Base-by-base conservation (phyloP, 1,139 yeast genomes). In the Yamadazyma sp. region DNA sequence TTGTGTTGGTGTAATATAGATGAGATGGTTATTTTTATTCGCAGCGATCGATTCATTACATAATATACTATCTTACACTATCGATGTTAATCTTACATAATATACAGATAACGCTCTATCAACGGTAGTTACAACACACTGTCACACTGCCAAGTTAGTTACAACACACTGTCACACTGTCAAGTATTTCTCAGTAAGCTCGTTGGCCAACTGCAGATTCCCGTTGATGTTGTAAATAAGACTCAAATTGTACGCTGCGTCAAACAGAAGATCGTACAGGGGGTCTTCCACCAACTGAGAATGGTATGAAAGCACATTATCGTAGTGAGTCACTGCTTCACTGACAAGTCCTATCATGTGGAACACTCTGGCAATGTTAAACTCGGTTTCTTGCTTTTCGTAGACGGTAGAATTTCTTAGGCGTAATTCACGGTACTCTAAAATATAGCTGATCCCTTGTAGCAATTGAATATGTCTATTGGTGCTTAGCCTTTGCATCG, bases 401-500 rank as follows among this genome's bases (percentile, higher is more conserved):
- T 70, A 73, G 6, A 61, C 59, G 0, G 73, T 67, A 4, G 79
- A 76, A 34, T 57, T 53, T 9, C 46, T 46, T 37, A 73, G 60
- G 21, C 72, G 45, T 13, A 76, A 59, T 17, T 78, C 78, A 35
- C 74, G 70, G 51, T 92, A 92, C 50, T 87, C 94, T 53, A 78
- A 61, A 41, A 94, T 56, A 51, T 78, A 88, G 43, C 92, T 79
- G 34, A 92, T 63, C 0, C 97, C 97, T 56, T 92, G 97, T 2
- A 92, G 66, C 22, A 92, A 70, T 54, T 90, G 97, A 40, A 85
- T 71, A 53, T 90, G 97, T 42, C 97, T 75, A 57, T 88, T 88
- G 9, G 82, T 72, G 11, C 96, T 82, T 40, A 87, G 79, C 47
- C 99, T 71, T 59, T 92, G 97, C 82, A 90, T 82, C 0, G 97